These are phyloP conservation scores for Trematosphaeria pertusa DNA, from an alignment of 2,329 filamentous ascomycete species.

Conservation along the genomic window DNA sequence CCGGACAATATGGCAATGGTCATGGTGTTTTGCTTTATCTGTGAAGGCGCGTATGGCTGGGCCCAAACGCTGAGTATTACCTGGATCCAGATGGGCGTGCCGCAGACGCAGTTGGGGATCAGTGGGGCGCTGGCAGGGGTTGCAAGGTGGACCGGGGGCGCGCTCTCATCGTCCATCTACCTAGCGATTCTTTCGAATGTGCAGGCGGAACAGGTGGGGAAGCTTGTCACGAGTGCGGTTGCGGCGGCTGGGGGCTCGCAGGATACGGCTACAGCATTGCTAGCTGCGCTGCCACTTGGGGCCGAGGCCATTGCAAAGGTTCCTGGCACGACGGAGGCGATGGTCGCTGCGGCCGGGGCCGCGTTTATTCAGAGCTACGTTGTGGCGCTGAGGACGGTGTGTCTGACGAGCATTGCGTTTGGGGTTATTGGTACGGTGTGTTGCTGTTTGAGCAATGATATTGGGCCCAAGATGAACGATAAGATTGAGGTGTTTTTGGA, in stretches of 20 bases:
- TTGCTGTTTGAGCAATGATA: slow-evolving; percentile 17
- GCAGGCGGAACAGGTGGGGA: slow-evolving; percentile 8
- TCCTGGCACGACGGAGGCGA: slow-evolving; percentile 5
- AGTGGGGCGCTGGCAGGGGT: slow-evolving; percentile 47
- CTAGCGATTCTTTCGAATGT: slow-evolving; percentile 50
- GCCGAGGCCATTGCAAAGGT: slow-evolving; percentile 12
- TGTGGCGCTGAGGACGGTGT: slow-evolving; percentile 12
- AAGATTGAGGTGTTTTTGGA: slow-evolving; percentile 23
- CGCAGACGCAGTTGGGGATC: slow-evolving; percentile 56
- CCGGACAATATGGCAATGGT: slow-evolving; percentile 53
- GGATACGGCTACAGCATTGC: slow-evolving; percentile 1
- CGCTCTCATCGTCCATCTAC: slow-evolving; percentile 50
- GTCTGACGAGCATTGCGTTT: slow-evolving; percentile 16
- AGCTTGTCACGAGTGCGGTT: slow-evolving; percentile 13
- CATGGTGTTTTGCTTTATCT: slow-evolving; percentile 56
- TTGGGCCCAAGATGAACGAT: slow-evolving; percentile 20
- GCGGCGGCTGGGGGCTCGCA: slow-evolving; percentile 8
- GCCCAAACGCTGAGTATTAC: slow-evolving; percentile 56
- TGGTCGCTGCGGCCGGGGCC: slow-evolving; percentile 15
- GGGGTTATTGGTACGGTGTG: slow-evolving; percentile 15
- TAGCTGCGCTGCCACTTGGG: slow-evolving; percentile 15
- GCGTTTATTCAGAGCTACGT: slow-evolving; percentile 20
- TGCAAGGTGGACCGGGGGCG: slow-evolving; percentile 52
- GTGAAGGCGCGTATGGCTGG: slow-evolving; percentile 55
- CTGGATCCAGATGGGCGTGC: slow-evolving; percentile 56